These are phyloP conservation scores for Ceratocystis harringtonii DNA, from an alignment of 2,329 filamentous ascomycete species.

Conservation along the genomic window DNA sequence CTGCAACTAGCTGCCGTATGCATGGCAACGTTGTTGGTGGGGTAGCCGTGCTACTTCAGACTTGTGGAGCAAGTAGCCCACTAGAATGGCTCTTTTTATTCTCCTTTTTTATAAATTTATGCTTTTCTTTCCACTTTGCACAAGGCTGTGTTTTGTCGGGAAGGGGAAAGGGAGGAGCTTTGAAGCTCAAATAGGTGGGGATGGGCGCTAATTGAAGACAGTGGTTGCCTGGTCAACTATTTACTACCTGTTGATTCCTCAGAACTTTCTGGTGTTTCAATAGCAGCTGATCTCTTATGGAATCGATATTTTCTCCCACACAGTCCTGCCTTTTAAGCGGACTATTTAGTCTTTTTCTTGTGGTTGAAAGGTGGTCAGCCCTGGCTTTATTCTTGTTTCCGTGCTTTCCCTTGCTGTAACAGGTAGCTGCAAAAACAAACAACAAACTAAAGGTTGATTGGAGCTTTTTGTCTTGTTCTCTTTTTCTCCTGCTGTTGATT, in stretches of 20 bases:
- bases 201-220: slow-evolving; percentile 7
- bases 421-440: slow-evolving; percentile 4
- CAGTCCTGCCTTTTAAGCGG: neutral
- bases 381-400: neutral
- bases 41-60: slow-evolving; percentile 1
- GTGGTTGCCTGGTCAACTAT: slow-evolving; percentile 11
- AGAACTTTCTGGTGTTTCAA: slow-evolving; percentile 4
- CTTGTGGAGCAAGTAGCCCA: neutral
- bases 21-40: slow-evolving; percentile 17
- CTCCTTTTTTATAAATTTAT: neutral
- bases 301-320: slow-evolving; percentile 1
- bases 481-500: neutral
- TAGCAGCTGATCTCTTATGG: neutral
- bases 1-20: neutral
- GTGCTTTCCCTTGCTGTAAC: neutral
- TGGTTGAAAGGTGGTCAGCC: neutral
- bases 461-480: neutral
- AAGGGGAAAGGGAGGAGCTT: neutral
- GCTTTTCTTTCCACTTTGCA: neutral
- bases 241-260: slow-evolving; percentile 9
- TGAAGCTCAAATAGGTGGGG: neutral
- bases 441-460: slow-evolving; percentile 2
- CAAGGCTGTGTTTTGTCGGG: neutral
- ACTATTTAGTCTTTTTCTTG: neutral
- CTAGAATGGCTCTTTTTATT: neutral